These are phyloP conservation scores for Globisporangium polare DNA, from an alignment of 352 stramenopile genomes.

Conservation along the genomic window DNA sequence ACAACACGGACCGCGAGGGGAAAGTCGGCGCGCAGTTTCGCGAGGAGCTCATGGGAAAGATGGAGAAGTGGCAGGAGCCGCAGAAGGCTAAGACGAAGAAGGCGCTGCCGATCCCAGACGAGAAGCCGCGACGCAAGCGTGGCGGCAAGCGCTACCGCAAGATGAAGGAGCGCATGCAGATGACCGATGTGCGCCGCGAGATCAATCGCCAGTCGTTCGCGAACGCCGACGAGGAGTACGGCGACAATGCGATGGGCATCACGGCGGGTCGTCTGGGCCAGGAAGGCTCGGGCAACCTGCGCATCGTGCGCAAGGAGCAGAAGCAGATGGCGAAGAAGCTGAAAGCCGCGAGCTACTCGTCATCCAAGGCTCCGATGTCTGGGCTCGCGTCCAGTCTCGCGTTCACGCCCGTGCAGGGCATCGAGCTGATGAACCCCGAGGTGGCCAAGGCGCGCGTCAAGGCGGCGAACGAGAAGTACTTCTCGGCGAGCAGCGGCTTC, in stretches of 20 bases:
- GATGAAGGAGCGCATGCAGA: slow-evolving; percentile 96
- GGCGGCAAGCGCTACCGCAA: slow-evolving; percentile 93
- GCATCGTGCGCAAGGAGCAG: slow-evolving; percentile 88
- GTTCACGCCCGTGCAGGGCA: slow-evolving; percentile 95
- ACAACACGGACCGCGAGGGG: slow-evolving; percentile 60
- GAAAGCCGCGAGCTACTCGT: slow-evolving; percentile 82
- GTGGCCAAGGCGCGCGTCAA: slow-evolving; percentile 89
- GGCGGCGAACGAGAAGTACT: slow-evolving; percentile 98
- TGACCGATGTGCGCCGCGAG: slow-evolving; percentile 97
- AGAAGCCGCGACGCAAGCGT: slow-evolving; percentile 93
- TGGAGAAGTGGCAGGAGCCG: slow-evolving; percentile 97
- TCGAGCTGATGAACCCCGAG: slow-evolving; percentile 97
- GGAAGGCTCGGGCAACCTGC: slow-evolving; percentile 86
- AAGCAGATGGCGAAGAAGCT: slow-evolving; percentile 93
- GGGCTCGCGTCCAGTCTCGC: slow-evolving; percentile 95
- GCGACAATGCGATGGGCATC: slow-evolving; percentile 98
- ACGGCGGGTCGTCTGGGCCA: slow-evolving; percentile 89
- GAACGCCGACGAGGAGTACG: slow-evolving; percentile 93
- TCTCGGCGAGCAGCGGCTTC: slow-evolving; percentile 94
- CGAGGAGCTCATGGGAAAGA: slow-evolving; percentile 91
- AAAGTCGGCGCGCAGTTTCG: slow-evolving; percentile 83
- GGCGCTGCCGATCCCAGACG: slow-evolving; percentile 94
- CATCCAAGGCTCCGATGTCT: slow-evolving; percentile 54
- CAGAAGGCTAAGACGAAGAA: slow-evolving; percentile 97
- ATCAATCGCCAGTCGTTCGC: slow-evolving; percentile 96